Evolutionary conservation across 2,329 filamentous ascomycete species (phyloP), one percentile per base, ranked within the genome.

Genomic region (Botrytis sinoallii): DNA sequence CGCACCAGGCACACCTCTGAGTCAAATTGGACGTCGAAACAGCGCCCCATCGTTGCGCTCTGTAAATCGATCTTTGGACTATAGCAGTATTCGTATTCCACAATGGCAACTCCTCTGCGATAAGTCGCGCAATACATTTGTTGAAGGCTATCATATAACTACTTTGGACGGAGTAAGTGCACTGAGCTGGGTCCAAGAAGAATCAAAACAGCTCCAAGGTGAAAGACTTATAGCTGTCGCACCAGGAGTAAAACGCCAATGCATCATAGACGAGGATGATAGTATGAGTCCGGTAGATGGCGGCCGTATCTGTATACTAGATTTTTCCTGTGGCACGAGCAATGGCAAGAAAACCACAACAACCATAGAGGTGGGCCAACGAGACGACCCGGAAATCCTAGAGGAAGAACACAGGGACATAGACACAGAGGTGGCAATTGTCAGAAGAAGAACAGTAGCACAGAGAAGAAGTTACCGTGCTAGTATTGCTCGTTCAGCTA

Each of bases 341-440:
- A 84, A 92, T 79, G 91, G 91, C 5, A 81, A 83, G 61, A 85
- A 85, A 73, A 83, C 82, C 1, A 88, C 92, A 74, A 82, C 93
- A 60, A 90, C 86, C 1, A 91, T 96, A 70, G 93, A 95, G 79
- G 89, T 95, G 40, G 93, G 93, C 18, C 89, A 70, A 57, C 71
- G 90, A 46, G 87, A 87, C 38, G 86, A 90, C 66, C 89, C 92
- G 0, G 92, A 94, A 80, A 83, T 89, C 0, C 83, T 96, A 29
- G 89, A 91, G 77, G 93, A 95, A 80, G 91, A 93, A 78, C 87
- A 88, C 76, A 89, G 91, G 35, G 92, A 93, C 77, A 85, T 95
- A 73, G 93, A 91, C 73, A 89, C 90, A 1, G 93, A 95, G 81
- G 92, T 96, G 32, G 93, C 93, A 76, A 89, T 95, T 77, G 92